A percentile compares a stretch with the other conserved stretches of the same genome.
phyloP scores from a whole-genome alignment of 208 protist species.

The Trypanosoma rangeli region DNA sequence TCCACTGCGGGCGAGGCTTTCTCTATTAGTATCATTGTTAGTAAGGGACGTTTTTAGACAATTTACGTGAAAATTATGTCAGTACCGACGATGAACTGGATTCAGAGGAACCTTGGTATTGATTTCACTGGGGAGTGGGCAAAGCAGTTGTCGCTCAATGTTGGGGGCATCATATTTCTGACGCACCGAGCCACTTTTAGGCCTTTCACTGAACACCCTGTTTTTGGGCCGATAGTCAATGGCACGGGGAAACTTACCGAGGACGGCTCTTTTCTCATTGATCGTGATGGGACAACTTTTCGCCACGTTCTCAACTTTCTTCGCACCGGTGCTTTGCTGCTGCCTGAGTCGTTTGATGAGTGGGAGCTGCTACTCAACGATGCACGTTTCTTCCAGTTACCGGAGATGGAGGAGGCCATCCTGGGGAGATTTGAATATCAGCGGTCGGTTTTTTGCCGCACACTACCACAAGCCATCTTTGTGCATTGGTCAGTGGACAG shows the following conservation, averaged over 20 bases:
- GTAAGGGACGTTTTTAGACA: constrained; percentile 8
- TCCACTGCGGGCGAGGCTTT: neutral
- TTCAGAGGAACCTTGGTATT: constrained; percentile 32
- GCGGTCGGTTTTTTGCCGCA: constrained; percentile 43
- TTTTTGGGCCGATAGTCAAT: constrained; percentile 63
- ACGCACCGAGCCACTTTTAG: constrained; percentile 43
- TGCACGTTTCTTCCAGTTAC: constrained; percentile 42
- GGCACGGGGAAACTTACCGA: constrained; percentile 37
- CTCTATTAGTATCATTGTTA: neutral
- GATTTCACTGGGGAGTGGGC: constrained; percentile 49
- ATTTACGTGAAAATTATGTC: constrained; percentile 22
- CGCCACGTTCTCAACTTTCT: constrained; percentile 67
- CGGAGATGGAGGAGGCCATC: constrained; percentile 39
- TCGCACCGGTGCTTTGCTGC: constrained; percentile 39
- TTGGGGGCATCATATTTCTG: constrained; percentile 60
- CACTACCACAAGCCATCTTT: constrained; percentile 64
- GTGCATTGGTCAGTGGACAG: constrained; percentile 49
- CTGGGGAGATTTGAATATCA: constrained; percentile 63
- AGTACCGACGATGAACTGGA: constrained; percentile 35
- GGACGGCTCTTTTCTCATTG: constrained; percentile 64
- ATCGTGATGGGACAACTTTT: constrained; percentile 63
- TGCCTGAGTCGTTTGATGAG: constrained; percentile 60
- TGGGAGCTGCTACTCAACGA: constrained; percentile 71
- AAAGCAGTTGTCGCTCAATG: constrained; percentile 54
- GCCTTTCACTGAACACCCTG: constrained; percentile 27